These are phyloP conservation scores for Thermomucor indicae-seudaticae DNA, from an alignment of 371 early-diverging fungal genomes.

Conservation along the genomic window DNA sequence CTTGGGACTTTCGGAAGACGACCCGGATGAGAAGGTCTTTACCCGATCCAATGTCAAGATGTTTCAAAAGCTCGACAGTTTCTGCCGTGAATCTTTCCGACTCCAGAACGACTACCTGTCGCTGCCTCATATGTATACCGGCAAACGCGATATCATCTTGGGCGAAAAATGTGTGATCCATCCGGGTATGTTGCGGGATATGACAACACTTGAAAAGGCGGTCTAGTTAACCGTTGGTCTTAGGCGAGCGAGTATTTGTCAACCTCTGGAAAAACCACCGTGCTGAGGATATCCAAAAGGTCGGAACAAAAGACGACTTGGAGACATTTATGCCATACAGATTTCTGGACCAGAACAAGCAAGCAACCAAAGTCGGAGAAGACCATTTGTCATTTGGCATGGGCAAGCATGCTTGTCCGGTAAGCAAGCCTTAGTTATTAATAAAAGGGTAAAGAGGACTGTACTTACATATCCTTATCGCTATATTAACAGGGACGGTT, in stretches of 20 bases:
- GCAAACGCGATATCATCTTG: constrained; percentile 19
- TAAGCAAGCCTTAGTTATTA: background rate
- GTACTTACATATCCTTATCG: background rate
- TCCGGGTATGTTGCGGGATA: constrained; percentile 22
- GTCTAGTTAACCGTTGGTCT: background rate
- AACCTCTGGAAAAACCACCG: constrained; percentile 20
- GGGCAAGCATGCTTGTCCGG: constrained; percentile 37
- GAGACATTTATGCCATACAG: constrained; percentile 46
- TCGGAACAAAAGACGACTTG: background rate
- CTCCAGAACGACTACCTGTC: constrained; percentile 13
- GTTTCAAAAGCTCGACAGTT: constrained; percentile 45
- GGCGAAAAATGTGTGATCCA: constrained; percentile 33
- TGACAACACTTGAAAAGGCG: background rate
- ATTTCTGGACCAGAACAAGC: constrained; percentile 32
- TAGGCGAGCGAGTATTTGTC: constrained; percentile 26
- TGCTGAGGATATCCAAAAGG: constrained; percentile 6
- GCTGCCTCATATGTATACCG: constrained; percentile 24
- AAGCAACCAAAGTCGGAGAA: constrained; percentile 32
- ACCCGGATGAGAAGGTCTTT: constrained; percentile 9
- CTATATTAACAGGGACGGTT: constrained; percentile 7
- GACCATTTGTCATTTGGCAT: constrained; percentile 49
- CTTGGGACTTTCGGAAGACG: constrained; percentile 9
- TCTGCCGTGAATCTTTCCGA: constrained; percentile 43
- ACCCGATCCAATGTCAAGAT: constrained; percentile 25
- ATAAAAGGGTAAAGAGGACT: background rate